Conservation (phyloP, 345 rosid genomes). For the Barbarea vulgaris region DNA sequence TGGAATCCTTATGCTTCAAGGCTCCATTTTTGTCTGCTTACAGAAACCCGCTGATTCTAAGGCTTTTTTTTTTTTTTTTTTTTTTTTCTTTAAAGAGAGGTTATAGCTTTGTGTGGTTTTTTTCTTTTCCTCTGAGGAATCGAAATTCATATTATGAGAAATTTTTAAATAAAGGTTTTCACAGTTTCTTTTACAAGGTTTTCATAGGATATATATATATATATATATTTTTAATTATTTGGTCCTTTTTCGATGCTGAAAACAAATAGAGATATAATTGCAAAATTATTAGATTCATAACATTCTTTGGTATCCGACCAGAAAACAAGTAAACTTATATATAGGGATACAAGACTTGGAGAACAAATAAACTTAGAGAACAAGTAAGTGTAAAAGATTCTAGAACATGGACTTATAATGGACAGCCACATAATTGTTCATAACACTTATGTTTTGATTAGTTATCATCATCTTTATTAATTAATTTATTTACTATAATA, state of each 20-base stretch:
- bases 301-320: not conserved
- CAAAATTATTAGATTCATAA: not conserved
- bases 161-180: no score
- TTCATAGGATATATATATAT: no score
- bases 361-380: no score
- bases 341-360: no score
- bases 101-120: not conserved
- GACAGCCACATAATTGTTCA: no score
- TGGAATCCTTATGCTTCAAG: constrained; percentile 3
- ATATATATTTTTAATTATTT: no score
- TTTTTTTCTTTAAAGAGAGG: not conserved
- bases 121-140: not conserved
- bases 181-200: not conserved
- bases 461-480: not conserved
- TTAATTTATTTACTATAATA: not conserved
- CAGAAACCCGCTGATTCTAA: not conserved
- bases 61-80: not conserved
- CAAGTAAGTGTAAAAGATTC: no score
- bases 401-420: no score
- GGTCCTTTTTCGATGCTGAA: not conserved
- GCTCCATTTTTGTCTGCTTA: not conserved
- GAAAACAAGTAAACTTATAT: not conserved
- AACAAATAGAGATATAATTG: not conserved
- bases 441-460: not conserved
- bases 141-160: not conserved